phyloP scores from a whole-genome alignment of 257 asterid genomes.

The Nicotiana paniculata region DNA sequence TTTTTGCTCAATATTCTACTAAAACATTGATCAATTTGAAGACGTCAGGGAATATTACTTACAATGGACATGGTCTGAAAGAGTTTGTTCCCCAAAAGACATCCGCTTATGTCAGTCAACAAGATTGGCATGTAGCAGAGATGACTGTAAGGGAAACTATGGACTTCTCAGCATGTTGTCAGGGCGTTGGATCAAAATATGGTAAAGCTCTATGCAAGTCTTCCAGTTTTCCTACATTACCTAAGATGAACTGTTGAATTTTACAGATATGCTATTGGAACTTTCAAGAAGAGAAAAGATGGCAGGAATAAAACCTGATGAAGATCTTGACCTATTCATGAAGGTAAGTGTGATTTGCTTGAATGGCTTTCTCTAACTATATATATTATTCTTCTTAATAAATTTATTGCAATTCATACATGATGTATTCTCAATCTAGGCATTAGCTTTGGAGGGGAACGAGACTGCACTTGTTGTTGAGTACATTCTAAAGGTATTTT shows the following conservation, averaged over 20 bases:
- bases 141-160: slow-evolving; percentile 96
- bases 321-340: slow-evolving; percentile 92
- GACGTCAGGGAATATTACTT: slow-evolving; percentile 92
- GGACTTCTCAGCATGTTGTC: slow-evolving; percentile 79
- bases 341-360: slow-evolving; percentile 43
- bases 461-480: slow-evolving; percentile 78
- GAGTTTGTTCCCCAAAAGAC: slow-evolving; percentile 93
- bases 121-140: slow-evolving; percentile 88
- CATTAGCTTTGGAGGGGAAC: slow-evolving; percentile 80
- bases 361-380: background rate
- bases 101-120: slow-evolving; percentile 80
- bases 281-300: slow-evolving; percentile 85
- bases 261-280: slow-evolving; percentile 90
- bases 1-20: slow-evolving; percentile 11
- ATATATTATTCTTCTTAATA: background rate
- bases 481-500: slow-evolving; percentile 79
- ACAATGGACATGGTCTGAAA: slow-evolving; percentile 75
- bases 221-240: slow-evolving; percentile 13
- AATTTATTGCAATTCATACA: background rate
- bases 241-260: slow-evolving; percentile 28
- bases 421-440: slow-evolving; percentile 38
- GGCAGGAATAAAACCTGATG: slow-evolving; percentile 82
- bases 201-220: slow-evolving; percentile 40
- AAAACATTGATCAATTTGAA: slow-evolving; percentile 35
- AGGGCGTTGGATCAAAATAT: slow-evolving; percentile 85